Base-by-base conservation (phyloP, 805 yeast genomes). In the Starmera amethionina region DNA sequence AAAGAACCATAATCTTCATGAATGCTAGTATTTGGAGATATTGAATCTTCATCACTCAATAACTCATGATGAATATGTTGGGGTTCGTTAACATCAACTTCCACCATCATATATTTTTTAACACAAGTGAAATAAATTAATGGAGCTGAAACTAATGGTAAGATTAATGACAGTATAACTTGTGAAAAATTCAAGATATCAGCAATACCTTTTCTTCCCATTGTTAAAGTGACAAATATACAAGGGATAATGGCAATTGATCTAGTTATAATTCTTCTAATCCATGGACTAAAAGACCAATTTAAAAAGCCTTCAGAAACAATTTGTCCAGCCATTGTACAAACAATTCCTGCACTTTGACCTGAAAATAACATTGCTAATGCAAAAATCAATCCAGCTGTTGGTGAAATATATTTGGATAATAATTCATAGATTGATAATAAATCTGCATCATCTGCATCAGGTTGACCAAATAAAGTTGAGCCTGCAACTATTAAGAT, bases 311-410 rank as follows among this genome's bases (percentile, higher is more conserved):
- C 97, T 58, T 88, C 96, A 52, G 86, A 78, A 8, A 88, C 94
- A 77, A 86, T 85, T 58, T 88, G 96, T 31, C 96, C 95, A 2
- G 96, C 89, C 52, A 89, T 70, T 0, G 96, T 89, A 55, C 95
- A 88, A 15, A 88, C 95, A 32, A 90, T 84, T 34, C 96, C 96
- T 3, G 96, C 96, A 52, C 93, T 81, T 55, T 88, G 90, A n/a
- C 97, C 97, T 12, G 90, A 80, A 56, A 84, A 88, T 36, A 88
- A 65, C 61, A 88, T 73, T 1, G 96, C 96, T 38, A 87, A 61
- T 0, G 96, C 96, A 67, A 89, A 88, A 0, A 88, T 80, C 9
- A 84, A 65, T 6, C 95, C 97, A 1, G 96, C 97, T 6, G 88
- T 77, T 13, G 84, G 82, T 1, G 95, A 83, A 32, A 88, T 68